Conservation (phyloP, 805 yeast species). For the Metschnikowia peoriensis region DNA sequence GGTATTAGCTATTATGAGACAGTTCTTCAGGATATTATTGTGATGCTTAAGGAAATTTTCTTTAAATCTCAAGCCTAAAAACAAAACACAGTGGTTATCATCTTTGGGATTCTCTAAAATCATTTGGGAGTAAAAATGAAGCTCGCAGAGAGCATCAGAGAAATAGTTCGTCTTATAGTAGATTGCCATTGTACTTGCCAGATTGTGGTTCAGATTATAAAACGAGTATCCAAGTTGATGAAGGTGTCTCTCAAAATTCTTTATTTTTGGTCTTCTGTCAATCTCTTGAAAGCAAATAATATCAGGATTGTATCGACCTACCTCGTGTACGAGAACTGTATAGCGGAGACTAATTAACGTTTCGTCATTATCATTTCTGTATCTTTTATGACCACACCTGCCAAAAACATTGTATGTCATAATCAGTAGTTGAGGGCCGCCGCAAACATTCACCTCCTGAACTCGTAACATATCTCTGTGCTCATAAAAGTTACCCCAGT, state of each 20-base stretch:
- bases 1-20: background rate
- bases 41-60: background rate
- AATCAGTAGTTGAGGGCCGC: conserved; percentile 1
- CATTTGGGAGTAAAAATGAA: background rate
- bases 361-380: conserved; percentile 9
- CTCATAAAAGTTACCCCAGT: background rate
- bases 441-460: background rate
- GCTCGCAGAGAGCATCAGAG: background rate
- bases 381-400: background rate
- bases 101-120: background rate
- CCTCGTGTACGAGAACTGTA: background rate
- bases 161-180: conserved; percentile 1
- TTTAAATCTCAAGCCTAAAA: conserved; percentile 1
- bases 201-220: background rate
- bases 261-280: background rate
- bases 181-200: conserved; percentile 1
- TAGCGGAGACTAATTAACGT: conserved; percentile 8
- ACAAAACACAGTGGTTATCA: background rate
- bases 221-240: background rate
- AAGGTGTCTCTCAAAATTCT: background rate
- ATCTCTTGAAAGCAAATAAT: conserved; percentile 6
- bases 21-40: background rate
- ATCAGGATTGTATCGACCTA: conserved; percentile 2
- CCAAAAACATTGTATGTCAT: conserved; percentile 45
- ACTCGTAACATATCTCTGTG: background rate